A percentile compares a stretch with the other conserved stretches of the same genome.
These are phyloP conservation scores for Cercophora sp. DNA, from an alignment of 495 filamentous ascomycete species.

Conservation along the genomic window DNA sequence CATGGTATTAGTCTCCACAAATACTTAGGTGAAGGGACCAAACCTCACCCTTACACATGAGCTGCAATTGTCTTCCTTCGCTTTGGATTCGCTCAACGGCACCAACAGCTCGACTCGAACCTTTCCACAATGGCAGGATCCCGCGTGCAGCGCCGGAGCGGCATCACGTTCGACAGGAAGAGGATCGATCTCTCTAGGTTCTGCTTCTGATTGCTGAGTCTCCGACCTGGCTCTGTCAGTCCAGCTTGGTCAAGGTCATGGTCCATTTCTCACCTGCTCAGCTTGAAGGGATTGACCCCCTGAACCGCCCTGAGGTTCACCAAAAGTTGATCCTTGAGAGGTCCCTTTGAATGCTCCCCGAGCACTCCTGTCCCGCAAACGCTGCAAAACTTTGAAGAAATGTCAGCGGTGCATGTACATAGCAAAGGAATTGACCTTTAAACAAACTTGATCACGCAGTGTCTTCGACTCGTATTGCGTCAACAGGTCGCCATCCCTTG, in stretches of 20 bases:
- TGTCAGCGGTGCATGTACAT: no score
- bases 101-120: constrained; percentile 11
- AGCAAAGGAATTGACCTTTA: no score
- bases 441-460: no score
- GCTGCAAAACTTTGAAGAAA: constrained; percentile 21
- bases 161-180: background rate
- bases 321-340: constrained; percentile 6
- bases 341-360: constrained; percentile 13
- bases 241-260: background rate
- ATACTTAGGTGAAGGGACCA: background rate
- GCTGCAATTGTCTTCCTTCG: constrained; percentile 24
- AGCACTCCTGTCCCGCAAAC: constrained; percentile 16
- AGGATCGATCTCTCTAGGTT: background rate
- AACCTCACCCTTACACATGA: constrained; percentile 16
- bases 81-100: background rate
- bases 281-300: constrained; percentile 17
- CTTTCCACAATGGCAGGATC: constrained; percentile 20
- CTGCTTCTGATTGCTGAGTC: background rate
- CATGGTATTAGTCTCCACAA: background rate
- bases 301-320: constrained; percentile 17
- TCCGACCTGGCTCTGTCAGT: background rate
- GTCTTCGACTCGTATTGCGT: constrained; percentile 11
- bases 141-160: background rate
- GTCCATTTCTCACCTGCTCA: constrained; percentile 3
- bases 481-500: constrained; percentile 6